phyloP scores from a whole-genome alignment of 768 basidiomycete genomes.

The Kwoniella sp. region DNA sequence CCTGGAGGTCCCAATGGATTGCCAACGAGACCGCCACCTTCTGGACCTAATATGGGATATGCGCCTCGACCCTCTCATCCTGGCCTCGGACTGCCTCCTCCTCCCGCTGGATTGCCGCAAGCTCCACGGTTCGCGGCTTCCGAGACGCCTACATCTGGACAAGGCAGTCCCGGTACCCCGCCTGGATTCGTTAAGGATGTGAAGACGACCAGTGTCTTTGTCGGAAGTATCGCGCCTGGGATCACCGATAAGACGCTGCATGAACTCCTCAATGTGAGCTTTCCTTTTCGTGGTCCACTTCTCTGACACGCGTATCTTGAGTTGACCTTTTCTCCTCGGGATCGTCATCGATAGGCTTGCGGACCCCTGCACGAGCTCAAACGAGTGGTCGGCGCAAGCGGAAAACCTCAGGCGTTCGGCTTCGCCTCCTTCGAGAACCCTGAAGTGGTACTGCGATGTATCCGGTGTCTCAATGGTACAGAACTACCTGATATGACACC shows the following conservation, averaged over 20 bases:
- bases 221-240: slow-evolving; percentile 94
- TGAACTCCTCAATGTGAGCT: slow-evolving; percentile 66
- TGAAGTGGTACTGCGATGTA: slow-evolving; percentile 79
- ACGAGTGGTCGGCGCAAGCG: slow-evolving; percentile 84
- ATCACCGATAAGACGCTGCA: slow-evolving; percentile 82
- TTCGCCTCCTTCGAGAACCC: slow-evolving; percentile 96
- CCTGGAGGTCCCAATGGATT: slow-evolving; percentile 9
- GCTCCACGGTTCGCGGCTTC: slow-evolving; percentile 24
- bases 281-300: background rate
- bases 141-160: background rate
- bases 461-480: slow-evolving; percentile 67
- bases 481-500: slow-evolving; percentile 64
- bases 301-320: background rate
- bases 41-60: slow-evolving; percentile 8
- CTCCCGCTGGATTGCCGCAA: slow-evolving; percentile 35
- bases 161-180: slow-evolving; percentile 24
- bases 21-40: slow-evolving; percentile 33
- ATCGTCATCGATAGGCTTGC: slow-evolving; percentile 67
- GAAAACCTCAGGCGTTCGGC: slow-evolving; percentile 94
- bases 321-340: background rate
- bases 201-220: slow-evolving; percentile 76
- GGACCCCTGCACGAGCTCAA: slow-evolving; percentile 89
- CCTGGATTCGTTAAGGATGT: slow-evolving; percentile 49
- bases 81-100: slow-evolving; percentile 36
- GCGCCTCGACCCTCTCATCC: slow-evolving; percentile 35